Evolutionary conservation across 371 early-diverging fungal species (phyloP).

Genomic region (Apophysomyces trapeziformis): DNA sequence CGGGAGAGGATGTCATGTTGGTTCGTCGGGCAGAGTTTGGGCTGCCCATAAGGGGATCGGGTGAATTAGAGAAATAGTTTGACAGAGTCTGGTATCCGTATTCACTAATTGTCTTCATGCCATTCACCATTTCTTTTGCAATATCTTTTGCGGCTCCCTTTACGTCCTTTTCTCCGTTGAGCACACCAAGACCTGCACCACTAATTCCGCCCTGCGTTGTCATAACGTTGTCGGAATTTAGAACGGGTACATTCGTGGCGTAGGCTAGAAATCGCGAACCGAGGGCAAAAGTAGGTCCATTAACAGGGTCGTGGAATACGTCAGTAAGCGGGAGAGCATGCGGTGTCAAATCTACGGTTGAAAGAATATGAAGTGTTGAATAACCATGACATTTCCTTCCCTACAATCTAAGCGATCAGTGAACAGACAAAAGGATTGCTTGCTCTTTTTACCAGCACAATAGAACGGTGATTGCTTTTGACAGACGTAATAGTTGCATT

Average conservation of each 20-base stretch:
- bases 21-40: slow-evolving; percentile 9
- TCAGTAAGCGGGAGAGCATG: slow-evolving; percentile 51
- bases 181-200: slow-evolving; percentile 34
- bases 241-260: slow-evolving; percentile 54
- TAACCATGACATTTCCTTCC: slow-evolving; percentile 35
- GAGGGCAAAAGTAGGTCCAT: slow-evolving; percentile 58
- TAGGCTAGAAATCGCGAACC: slow-evolving; percentile 70
- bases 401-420: slow-evolving; percentile 17
- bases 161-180: slow-evolving; percentile 52
- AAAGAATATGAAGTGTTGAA: slow-evolving; percentile 48
- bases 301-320: slow-evolving; percentile 42
- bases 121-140: slow-evolving; percentile 74
- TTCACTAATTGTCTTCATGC: slow-evolving; percentile 69
- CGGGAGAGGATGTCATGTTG: slow-evolving; percentile 6
- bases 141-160: slow-evolving; percentile 67
- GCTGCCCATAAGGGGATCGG: slow-evolving; percentile 10
- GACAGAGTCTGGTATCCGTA: slow-evolving; percentile 52
- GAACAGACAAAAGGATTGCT: not conserved
- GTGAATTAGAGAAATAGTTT: slow-evolving; percentile 45
- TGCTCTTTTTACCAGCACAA: slow-evolving; percentile 52
- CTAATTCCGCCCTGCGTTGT: slow-evolving; percentile 24
- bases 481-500: slow-evolving; percentile 52
- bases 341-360: slow-evolving; percentile 29
- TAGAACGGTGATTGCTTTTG: slow-evolving; percentile 49
- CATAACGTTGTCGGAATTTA: slow-evolving; percentile 42